Evolutionary conservation across 2,329 filamentous ascomycete genomes (phyloP).

Genomic region (Nothophoma quercina): DNA sequence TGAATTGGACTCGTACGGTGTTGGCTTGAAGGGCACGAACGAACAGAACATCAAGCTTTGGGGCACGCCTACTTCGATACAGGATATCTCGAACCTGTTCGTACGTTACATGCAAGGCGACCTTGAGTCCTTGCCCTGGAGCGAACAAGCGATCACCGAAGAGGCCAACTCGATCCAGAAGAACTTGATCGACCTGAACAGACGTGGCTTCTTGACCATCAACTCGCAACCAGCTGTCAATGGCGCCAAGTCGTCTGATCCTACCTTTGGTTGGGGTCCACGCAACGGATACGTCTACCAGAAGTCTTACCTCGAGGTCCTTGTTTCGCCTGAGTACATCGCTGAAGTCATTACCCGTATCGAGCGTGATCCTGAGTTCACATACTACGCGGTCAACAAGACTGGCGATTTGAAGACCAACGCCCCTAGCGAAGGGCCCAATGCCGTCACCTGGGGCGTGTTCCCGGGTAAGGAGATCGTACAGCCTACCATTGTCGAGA

Average conservation of each 20-base stretch:
- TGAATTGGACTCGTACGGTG: slow-evolving; percentile 91
- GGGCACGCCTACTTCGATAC: slow-evolving; percentile 82
- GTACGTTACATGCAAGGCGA: slow-evolving; percentile 83
- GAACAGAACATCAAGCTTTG: slow-evolving; percentile 95
- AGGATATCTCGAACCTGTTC: slow-evolving; percentile 84
- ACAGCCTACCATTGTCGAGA: slow-evolving; percentile 99
- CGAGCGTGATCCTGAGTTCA: slow-evolving; percentile 79
- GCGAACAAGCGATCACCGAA: slow-evolving; percentile 82
- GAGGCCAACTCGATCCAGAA: slow-evolving; percentile 82
- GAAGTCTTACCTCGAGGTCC: slow-evolving; percentile 93
- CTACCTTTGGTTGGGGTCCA: slow-evolving; percentile 92
- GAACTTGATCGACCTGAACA: slow-evolving; percentile 82
- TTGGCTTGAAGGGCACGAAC: slow-evolving; percentile 92
- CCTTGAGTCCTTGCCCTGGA: slow-evolving; percentile 88
- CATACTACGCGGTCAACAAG: slow-evolving; percentile 93
- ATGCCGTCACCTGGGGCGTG: slow-evolving; percentile 99
- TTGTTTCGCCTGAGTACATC: slow-evolving; percentile 83
- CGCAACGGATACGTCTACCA: slow-evolving; percentile 97
- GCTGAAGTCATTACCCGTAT: slow-evolving; percentile 79
- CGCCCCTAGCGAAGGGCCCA: slow-evolving; percentile 83
- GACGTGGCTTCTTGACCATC: slow-evolving; percentile 87
- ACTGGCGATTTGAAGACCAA: slow-evolving; percentile 84
- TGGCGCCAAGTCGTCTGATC: slow-evolving; percentile 85
- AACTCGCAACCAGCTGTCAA: slow-evolving; percentile 97
- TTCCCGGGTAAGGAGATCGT: slow-evolving; percentile 99